phyloP scores from a whole-genome alignment of 495 filamentous ascomycete species.

The Entonaema liquescens region DNA sequence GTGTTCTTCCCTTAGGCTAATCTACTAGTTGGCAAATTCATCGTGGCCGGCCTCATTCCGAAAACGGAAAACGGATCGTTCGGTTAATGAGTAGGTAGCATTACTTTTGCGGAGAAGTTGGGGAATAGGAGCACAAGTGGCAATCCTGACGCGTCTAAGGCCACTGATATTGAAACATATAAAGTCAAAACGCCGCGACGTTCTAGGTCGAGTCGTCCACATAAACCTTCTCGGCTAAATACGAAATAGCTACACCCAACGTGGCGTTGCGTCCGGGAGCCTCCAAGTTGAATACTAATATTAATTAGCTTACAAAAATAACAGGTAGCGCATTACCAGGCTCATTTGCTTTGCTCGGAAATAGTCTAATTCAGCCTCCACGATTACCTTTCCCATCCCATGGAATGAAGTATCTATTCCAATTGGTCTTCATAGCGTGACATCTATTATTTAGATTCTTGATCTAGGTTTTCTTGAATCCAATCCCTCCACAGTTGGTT shows the following conservation, averaged over 20 bases:
- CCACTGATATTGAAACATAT: slow-evolving; percentile 13
- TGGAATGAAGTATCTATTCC: neutral
- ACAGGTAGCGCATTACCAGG: neutral
- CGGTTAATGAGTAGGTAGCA: slow-evolving; percentile 27
- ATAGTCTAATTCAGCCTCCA: neutral
- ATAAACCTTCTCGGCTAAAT: slow-evolving; percentile 22
- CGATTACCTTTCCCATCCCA: neutral
- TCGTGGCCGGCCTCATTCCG: slow-evolving; percentile 13
- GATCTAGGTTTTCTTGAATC: slow-evolving; percentile 16
- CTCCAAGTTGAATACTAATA: slow-evolving; percentile 1
- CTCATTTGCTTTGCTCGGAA: neutral
- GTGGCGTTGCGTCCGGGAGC: slow-evolving; percentile 2
- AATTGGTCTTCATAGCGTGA: neutral
- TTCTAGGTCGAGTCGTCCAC: slow-evolving; percentile 6
- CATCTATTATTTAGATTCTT: neutral
- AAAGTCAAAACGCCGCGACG: slow-evolving; percentile 5
- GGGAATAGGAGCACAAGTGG: slow-evolving; percentile 6
- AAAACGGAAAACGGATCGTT: slow-evolving; percentile 30
- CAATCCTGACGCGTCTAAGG: slow-evolving; percentile 1
- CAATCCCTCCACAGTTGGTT: slow-evolving; percentile 39
- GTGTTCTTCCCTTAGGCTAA: slow-evolving; percentile 30
- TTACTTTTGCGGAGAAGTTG: slow-evolving; percentile 28
- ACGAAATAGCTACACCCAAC: slow-evolving; percentile 1
- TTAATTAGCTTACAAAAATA: slow-evolving; percentile 8
- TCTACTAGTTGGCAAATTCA: slow-evolving; percentile 23